Evolutionary conservation across 192 early-diverging fungal species (phyloP).

Genomic region (Backusella morwellensis): DNA sequence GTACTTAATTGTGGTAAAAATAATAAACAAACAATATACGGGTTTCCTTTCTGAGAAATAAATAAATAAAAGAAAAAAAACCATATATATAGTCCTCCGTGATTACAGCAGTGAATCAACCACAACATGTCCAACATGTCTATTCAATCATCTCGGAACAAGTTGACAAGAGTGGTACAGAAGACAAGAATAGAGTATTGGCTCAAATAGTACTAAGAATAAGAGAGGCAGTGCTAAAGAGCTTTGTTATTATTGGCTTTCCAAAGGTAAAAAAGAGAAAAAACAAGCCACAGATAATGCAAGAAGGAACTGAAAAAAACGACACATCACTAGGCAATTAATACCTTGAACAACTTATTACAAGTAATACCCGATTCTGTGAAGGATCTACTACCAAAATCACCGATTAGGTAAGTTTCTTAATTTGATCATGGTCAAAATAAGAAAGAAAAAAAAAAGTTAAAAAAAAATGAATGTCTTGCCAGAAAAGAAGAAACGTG

Average conservation of each 20-base stretch:
- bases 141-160: not conserved
- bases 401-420: constrained; percentile 9
- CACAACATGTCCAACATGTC: constrained; percentile 12
- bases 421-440: not conserved
- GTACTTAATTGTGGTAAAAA: not conserved
- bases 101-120: constrained; percentile 14
- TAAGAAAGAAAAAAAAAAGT: not conserved
- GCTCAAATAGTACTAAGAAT: constrained; percentile 7
- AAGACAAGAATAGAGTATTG: not conserved
- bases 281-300: not conserved
- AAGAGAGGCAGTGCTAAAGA: constrained; percentile 15
- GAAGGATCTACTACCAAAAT: not conserved
- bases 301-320: not conserved
- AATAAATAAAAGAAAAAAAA: not conserved
- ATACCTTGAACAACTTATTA: not conserved
- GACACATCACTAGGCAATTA: constrained; percentile 8
- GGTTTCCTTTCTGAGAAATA: not conserved
- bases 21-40: not conserved
- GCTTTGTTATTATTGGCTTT: constrained; percentile 14
- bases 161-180: not conserved
- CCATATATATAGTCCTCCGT: constrained; percentile 4
- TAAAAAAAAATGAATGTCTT: not conserved
- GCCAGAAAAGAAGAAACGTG: constrained; percentile 13
- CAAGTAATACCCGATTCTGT: not conserved
- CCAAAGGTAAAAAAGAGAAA: constrained; percentile 14